Base-by-base conservation (phyloP, 768 basidiomycete species). In the Dictyophora rubrovolvata region DNA sequence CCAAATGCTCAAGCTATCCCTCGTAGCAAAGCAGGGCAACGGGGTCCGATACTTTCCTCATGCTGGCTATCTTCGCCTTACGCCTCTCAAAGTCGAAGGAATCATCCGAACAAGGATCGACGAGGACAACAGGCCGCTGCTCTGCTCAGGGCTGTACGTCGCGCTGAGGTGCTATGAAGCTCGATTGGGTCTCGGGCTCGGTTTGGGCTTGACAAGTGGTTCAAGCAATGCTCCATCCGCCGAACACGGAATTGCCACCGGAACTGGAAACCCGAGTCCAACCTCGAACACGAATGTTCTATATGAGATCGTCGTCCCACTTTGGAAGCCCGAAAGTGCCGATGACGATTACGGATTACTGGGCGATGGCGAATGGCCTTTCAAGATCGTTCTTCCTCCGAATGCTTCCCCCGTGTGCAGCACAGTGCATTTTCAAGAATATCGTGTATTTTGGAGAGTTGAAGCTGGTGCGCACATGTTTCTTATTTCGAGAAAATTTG, bases 131-230 rank as follows among this genome's bases (percentile, higher is more conserved):
- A 87, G 84, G 68, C 78, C 76, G 17, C 75, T 93, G 56, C 80
- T 74, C 10, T 83, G 85, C 63, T 84, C 79, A 64, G 80, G 82
- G 46, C 72, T 91, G 64, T 77, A 79, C 54, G 76, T 95, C 65
- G 79, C 83, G n/a, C 80, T 93, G 48, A 81, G 89, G 48, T 93
- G 89, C 71, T 91, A 91, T 68, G 89, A 93, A 74, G 77, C 85
- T 47, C 82, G 88, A 34, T 70, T 84, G 54, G 80, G 81, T 60
- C 83, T 42, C 14, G 42, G 42, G 12, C 42, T 42, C 4, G 42
- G 42, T 42, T 42, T 42, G n/a, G 42, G 42, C 12, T 42, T 42
- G n/a, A 35, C 47, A 58, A 22, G 20, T 49, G 53, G 35, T 58
- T 33, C 48, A 17, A 28, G 34, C 54, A 42, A n/a, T 12, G 12